Conservation (phyloP, 257 asterid genomes). For the Solanum arcanum region DNA sequence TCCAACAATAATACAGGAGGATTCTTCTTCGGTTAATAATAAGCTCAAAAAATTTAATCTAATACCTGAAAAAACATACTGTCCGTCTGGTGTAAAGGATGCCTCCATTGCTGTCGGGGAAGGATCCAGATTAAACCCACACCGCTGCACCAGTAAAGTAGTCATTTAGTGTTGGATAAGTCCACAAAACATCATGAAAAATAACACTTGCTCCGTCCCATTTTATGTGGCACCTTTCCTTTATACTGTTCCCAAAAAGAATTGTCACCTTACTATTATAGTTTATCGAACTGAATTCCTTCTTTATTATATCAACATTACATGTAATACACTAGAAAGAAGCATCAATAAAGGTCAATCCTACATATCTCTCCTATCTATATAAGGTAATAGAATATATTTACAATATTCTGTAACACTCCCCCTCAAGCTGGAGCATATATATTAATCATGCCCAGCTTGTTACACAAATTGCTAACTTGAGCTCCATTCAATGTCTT, state of each 20-base stretch:
- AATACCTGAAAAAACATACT: conserved; percentile 78
- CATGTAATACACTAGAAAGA: too few species aligned
- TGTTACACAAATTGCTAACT: too few species aligned
- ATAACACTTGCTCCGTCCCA: background rate
- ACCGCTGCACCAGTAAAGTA: conserved; percentile 35
- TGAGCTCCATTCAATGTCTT: too few species aligned
- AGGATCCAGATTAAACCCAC: conserved; percentile 75
- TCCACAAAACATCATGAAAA: background rate
- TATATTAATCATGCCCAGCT: too few species aligned
- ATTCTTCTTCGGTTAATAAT: background rate
- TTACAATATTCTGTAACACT: too few species aligned
- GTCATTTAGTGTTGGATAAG: background rate
- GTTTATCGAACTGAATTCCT: too few species aligned
- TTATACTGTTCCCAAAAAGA: background rate
- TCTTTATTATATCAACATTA: too few species aligned
- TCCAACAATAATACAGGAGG: background rate
- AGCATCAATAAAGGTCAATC: too few species aligned
- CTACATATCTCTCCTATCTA: too few species aligned
- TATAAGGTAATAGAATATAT: too few species aligned
- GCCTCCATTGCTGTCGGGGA: conserved; percentile 67
- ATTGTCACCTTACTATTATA: background rate
- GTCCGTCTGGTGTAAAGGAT: conserved; percentile 94
- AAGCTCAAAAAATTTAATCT: background rate
- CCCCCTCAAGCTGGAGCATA: too few species aligned
- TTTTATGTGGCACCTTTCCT: background rate